Percentiles rank a stretch among this genome's conserved stretches.
phyloP scores from a whole-genome alignment of 345 rosid species.

The Microthlaspi erraticum region DNA sequence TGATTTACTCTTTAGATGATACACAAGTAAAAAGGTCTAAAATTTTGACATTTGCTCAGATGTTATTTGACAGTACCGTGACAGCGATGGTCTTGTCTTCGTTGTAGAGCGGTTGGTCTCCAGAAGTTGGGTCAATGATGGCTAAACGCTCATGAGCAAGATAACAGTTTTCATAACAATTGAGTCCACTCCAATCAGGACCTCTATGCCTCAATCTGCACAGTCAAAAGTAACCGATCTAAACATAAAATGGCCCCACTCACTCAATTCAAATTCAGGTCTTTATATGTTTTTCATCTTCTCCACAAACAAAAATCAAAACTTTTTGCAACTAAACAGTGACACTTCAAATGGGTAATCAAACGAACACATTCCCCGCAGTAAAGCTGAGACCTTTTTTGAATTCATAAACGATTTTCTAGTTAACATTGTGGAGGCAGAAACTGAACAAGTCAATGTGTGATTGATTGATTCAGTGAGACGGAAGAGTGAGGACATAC shows the following conservation, averaged over 20 bases:
- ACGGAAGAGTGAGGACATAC: conserved; percentile 34
- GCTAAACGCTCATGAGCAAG: conserved; percentile 85
- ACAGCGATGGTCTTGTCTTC: conserved; percentile 73
- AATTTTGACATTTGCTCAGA: background rate
- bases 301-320: conserved; percentile 14
- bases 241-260: conserved; percentile 10
- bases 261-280: background rate
- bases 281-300: background rate
- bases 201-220: conserved; percentile 75
- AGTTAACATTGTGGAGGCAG: background rate
- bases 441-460: background rate
- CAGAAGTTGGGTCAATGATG: conserved; percentile 78
- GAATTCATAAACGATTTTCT: background rate
- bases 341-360: background rate
- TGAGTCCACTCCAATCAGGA: conserved; percentile 86
- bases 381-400: conserved; percentile 14
- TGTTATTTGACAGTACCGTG: too few species aligned
- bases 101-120: conserved; percentile 84
- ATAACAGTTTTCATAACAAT: conserved; percentile 63
- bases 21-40: background rate
- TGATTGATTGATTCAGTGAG: background rate
- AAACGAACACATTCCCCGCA: background rate
- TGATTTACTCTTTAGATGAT: background rate
- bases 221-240: conserved; percentile 22
- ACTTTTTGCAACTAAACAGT: background rate